A percentile compares a stretch with the other conserved stretches of the same genome.
These are phyloP conservation scores for Priceomyces castillae DNA, from an alignment of 805 yeast genomes.

Conservation along the genomic window DNA sequence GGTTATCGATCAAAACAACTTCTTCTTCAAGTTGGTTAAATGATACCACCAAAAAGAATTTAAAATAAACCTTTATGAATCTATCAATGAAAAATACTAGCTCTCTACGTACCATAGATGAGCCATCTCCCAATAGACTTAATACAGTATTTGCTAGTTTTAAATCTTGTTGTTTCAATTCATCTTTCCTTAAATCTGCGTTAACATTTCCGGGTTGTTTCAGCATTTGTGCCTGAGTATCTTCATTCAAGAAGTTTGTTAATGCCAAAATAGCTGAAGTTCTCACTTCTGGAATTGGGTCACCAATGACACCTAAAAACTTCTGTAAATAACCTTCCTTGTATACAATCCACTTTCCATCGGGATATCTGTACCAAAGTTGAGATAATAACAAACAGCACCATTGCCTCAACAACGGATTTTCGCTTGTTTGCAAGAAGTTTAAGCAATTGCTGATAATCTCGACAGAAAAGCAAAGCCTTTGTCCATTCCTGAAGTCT, in stretches of 20 bases:
- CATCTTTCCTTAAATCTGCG: constrained; percentile 39
- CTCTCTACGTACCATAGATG: constrained; percentile 85
- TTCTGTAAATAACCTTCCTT: constrained; percentile 61
- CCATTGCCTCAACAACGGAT: constrained; percentile 91
- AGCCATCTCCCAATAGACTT: constrained; percentile 77
- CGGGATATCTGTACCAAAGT: constrained; percentile 67
- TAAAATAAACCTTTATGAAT: constrained; percentile 64
- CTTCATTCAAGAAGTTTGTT: constrained; percentile 60
- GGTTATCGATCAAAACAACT: constrained; percentile 60
- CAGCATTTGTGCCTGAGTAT: constrained; percentile 14
- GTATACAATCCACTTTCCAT: constrained; percentile 69
- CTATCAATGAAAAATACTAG: constrained; percentile 73
- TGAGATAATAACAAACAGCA: constrained; percentile 76
- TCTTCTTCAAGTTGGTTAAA: constrained; percentile 83
- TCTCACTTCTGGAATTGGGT: constrained; percentile 94
- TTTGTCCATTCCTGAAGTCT: constrained; percentile 77
- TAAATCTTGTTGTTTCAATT: constrained; percentile 64
- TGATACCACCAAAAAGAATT: constrained; percentile 82
- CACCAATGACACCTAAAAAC: constrained; percentile 59
- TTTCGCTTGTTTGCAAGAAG: constrained; percentile 69
- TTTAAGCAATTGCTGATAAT: constrained; percentile 63
- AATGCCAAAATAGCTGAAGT: constrained; percentile 77
- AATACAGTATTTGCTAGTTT: constrained; percentile 67
- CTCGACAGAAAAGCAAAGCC: constrained; percentile 72
- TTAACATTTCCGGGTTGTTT: constrained; percentile 13